Evolutionary conservation across 495 filamentous ascomycete genomes (phyloP), one percentile per base, ranked within the genome.

Genomic region (Endocarpon pusillum): DNA sequence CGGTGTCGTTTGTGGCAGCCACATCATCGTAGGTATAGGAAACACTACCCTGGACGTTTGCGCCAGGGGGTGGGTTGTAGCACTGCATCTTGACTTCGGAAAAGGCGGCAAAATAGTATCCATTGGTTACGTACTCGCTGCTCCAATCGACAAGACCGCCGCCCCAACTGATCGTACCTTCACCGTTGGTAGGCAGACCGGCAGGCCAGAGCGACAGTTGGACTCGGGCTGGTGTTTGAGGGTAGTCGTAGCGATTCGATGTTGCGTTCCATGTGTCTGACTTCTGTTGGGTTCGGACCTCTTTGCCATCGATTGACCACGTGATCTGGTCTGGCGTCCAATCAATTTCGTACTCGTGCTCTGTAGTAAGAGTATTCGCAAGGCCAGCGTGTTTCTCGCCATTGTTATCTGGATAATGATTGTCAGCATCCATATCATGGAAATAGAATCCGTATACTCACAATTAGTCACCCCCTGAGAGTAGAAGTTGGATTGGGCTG

Each of bases 121-220:
- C 80, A 25, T 75, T 58, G 64, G 85, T 58, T 64, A 94, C 86
- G 50, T 87, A 79, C 32, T 62, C 58, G 42, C 65, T 70, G 50
- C 81, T 67, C 89, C 89, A 97, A 58, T 91, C 66, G 42, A 97
- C 83, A 37, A 65, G 55, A 39, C 89, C 89, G 45, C 89, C 89
- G 10, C 89, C 78, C 89, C 89, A 97, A 31, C 71, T 67, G 41
- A 94, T 71, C 11, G 89, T 96, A 39, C 91, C 89, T 45, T 75
- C 36, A 19, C 69, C 79, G 49, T 92, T 94, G 54, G 69, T 66
- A 15, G 73, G 53, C 30, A 75, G 65, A 45, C 89, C 89, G 42
- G 81, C 89, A 38, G 89, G 91, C 89, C 89, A 97, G 49, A 96
- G 71, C 9, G 91, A 96, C 41, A 97, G 63, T 60, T 94, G 80